Base-by-base conservation (phyloP, 805 yeast genomes). In the Barnettozyma sucrosica region DNA sequence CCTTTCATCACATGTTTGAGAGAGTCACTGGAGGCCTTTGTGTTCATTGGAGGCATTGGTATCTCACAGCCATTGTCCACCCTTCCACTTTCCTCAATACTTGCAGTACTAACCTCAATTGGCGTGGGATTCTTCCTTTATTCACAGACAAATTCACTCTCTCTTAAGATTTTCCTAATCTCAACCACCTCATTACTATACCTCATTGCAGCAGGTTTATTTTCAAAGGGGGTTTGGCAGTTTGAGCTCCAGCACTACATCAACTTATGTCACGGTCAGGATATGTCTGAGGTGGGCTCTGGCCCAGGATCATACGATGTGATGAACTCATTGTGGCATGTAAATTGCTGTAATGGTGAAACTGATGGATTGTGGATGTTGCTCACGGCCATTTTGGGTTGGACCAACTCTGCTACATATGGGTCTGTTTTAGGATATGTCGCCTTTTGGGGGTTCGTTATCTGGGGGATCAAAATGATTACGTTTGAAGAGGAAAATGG, bases 221-320 rank as follows among this genome's bases (percentile, higher is more conserved):
- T 88, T 61, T 83, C 93, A 8, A 78, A 87, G 48, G 96, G 96
- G 16, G 83, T 89, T 2, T 89, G 97, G 97, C 88, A 85, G 61
- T 74, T 86, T 50, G 97, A 89, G 62, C 67, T 88, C 42, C 93
- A 89, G 65, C 70, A 68, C 46, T 89, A 82, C 65, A 88, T 89
- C 48, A 76, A 79, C 48, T 66, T 68, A 50, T 89, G 95, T 59
- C 78, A 75, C 47, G 97, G 97, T 1, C 79, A 80, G 59, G 97
- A 89, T 57, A 85, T 88, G 62, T 76, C 87, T 37, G 97, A 89
- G 66, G 78, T 83, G 1, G 97, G 97, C 2, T 83, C 84, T 36
- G 97, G 97, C 0, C 96, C 96, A 0, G 97, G 97, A 0, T 85
- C 95, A 0, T 89, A 89, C 60, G 96, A 89, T 58, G 82, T 89